These are phyloP conservation scores for Dendrocalamus latiflorus DNA, from an alignment of 202 grass and related monocot species.

Conservation along the genomic window DNA sequence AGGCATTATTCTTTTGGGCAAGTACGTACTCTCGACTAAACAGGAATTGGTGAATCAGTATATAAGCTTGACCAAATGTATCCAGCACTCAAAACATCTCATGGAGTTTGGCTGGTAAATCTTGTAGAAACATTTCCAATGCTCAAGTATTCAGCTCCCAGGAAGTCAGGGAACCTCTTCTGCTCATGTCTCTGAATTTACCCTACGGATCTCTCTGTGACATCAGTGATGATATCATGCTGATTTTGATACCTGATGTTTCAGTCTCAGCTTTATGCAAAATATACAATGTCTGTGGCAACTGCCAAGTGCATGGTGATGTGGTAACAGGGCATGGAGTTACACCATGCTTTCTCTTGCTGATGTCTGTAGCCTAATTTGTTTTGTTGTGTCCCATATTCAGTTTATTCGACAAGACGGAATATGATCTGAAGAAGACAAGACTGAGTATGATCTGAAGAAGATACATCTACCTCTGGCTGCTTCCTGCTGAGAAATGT, in stretches of 20 bases:
- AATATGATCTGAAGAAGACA: background rate
- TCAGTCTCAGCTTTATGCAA: background rate
- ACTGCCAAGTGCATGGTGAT: constrained; percentile 2
- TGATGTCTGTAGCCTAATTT: background rate
- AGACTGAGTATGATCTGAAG: no score
- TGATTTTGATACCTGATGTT: constrained; percentile 17
- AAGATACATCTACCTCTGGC: no score
- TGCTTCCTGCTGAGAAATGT: no score
- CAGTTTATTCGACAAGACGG: background rate
- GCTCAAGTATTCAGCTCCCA: background rate
- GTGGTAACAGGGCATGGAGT: background rate
- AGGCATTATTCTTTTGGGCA: background rate
- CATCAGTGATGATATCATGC: constrained; percentile 26
- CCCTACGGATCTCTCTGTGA: background rate
- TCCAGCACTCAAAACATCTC: background rate
- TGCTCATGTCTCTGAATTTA: background rate
- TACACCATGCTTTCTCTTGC: background rate
- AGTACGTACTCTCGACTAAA: background rate
- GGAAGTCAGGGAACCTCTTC: background rate
- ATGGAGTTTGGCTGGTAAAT: background rate
- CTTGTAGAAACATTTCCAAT: background rate
- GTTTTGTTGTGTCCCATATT: background rate
- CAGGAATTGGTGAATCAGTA: background rate
- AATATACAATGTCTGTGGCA: background rate
- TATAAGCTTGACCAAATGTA: background rate